These are phyloP conservation scores for Pichia sp. DNA, from an alignment of 1,139 yeast genomes.

Conservation along the genomic window DNA sequence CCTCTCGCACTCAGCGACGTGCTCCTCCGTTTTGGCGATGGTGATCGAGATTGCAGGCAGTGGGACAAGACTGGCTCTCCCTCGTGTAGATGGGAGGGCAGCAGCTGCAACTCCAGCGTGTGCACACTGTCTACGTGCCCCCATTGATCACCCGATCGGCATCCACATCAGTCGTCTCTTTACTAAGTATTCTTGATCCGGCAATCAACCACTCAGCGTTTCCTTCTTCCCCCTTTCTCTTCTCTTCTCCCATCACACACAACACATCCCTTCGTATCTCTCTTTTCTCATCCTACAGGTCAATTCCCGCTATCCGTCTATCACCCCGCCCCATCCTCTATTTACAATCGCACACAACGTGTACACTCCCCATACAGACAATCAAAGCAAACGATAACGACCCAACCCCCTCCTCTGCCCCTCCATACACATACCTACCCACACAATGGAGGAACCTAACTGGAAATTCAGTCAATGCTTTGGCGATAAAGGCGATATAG, in stretches of 20 bases:
- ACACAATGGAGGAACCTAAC: conserved; percentile 28
- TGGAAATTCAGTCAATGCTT: conserved; percentile 88
- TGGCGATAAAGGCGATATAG: conserved; percentile 97
- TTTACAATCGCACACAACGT: neutral
- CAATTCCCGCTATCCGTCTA: neutral
- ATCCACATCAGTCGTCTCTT: neutral
- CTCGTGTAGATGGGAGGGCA: neutral
- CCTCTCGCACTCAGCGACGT: neutral
- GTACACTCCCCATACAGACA: neutral
- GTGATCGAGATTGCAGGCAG: neutral
- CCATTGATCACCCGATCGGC: neutral
- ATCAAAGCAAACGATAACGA: neutral
- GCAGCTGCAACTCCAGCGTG: neutral
- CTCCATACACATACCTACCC: too few relatives aligned
- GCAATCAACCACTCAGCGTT: neutral
- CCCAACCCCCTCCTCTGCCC: too few relatives aligned
- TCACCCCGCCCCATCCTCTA: too few relatives aligned
- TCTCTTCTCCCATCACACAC: neutral
- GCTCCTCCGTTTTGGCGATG: conserved; percentile 1
- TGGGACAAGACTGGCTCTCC: neutral
- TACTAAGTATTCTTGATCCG: neutral
- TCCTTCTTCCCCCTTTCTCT: neutral
- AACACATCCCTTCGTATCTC: neutral
- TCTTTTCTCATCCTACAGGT: neutral
- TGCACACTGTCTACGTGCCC: neutral